These are phyloP conservation scores for Artemisia tridentata DNA, from an alignment of 129 eudicot genomes.

Conservation along the genomic window DNA sequence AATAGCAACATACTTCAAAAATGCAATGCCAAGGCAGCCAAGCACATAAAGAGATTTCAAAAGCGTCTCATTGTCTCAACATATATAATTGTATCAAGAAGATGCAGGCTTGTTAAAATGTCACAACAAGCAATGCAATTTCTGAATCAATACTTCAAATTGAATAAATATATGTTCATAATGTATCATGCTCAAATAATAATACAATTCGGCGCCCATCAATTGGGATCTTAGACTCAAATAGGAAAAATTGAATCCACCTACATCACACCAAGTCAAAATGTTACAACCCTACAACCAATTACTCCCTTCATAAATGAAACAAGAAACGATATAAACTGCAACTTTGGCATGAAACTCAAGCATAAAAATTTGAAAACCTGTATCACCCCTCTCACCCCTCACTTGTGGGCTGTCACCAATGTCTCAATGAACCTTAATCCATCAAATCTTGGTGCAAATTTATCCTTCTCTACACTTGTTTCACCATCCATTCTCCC, in stretches of 20 bases:
- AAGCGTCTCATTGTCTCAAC: too few relatives aligned
- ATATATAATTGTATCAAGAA: neutral
- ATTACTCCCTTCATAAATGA: neutral
- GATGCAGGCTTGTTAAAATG: neutral
- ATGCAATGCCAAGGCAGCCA: too few relatives aligned
- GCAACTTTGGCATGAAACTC: constrained; percentile 36
- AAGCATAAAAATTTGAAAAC: neutral
- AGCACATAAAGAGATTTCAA: too few relatives aligned
- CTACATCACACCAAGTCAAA: constrained; percentile 36
- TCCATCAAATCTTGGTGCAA: constrained; percentile 64
- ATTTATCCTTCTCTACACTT: constrained; percentile 46
- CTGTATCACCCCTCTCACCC: constrained; percentile 2
- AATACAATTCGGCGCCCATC: constrained; percentile 27
- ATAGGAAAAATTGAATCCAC: constrained; percentile 17
- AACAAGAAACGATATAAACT: neutral
- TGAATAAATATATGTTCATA: neutral
- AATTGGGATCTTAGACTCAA: constrained; percentile 19
- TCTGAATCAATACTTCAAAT: neutral
- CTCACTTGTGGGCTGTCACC: constrained; percentile 75
- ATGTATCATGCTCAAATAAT: constrained; percentile 17
- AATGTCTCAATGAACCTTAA: constrained; percentile 79
- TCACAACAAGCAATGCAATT: neutral
- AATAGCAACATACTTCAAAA: too few relatives aligned
- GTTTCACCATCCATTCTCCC: constrained; percentile 20
- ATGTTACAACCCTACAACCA: constrained; percentile 33